phyloP scores from a whole-genome alignment of 2,329 filamentous ascomycete species.

The Aspergillus sp. region DNA sequence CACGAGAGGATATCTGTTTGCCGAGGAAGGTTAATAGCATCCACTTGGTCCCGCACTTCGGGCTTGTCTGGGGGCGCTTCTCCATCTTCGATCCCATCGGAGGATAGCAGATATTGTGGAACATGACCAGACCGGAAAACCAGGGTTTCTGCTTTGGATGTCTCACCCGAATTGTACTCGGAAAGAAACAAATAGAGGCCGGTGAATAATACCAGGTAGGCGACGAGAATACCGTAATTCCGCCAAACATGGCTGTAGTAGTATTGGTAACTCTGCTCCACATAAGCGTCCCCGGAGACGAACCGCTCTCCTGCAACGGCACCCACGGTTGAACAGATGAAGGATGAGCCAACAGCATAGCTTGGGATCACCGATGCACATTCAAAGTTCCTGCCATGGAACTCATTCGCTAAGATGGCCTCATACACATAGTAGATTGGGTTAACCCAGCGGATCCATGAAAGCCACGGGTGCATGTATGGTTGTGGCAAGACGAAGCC shows the following conservation, averaged over 20 bases:
- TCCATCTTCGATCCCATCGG: not conserved
- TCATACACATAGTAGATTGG: slow-evolving; percentile 37
- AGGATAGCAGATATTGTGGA: slow-evolving; percentile 46
- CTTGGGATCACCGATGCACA: slow-evolving; percentile 24
- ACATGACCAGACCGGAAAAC: slow-evolving; percentile 65
- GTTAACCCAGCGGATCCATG: slow-evolving; percentile 41
- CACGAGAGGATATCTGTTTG: slow-evolving; percentile 79
- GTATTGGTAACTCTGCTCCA: slow-evolving; percentile 59
- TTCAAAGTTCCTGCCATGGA: slow-evolving; percentile 27
- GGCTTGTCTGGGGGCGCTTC: not conserved
- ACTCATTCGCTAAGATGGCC: slow-evolving; percentile 34
- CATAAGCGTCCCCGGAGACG: slow-evolving; percentile 62
- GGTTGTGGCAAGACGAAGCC: slow-evolving; percentile 44
- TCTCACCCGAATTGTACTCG: slow-evolving; percentile 58
- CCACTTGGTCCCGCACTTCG: slow-evolving; percentile 45
- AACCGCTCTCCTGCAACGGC: slow-evolving; percentile 53
- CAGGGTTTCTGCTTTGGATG: slow-evolving; percentile 74
- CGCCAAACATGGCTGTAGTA: slow-evolving; percentile 62
- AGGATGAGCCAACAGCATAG: slow-evolving; percentile 7
- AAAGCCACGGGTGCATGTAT: slow-evolving; percentile 53
- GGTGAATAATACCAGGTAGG: slow-evolving; percentile 62
- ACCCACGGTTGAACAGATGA: slow-evolving; percentile 60
- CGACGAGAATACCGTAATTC: slow-evolving; percentile 70
- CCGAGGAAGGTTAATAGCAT: slow-evolving; percentile 48
- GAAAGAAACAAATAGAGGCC: slow-evolving; percentile 57